These are phyloP conservation scores for Penicillium decumbens DNA, from an alignment of 2,329 filamentous ascomycete species.

Conservation along the genomic window DNA sequence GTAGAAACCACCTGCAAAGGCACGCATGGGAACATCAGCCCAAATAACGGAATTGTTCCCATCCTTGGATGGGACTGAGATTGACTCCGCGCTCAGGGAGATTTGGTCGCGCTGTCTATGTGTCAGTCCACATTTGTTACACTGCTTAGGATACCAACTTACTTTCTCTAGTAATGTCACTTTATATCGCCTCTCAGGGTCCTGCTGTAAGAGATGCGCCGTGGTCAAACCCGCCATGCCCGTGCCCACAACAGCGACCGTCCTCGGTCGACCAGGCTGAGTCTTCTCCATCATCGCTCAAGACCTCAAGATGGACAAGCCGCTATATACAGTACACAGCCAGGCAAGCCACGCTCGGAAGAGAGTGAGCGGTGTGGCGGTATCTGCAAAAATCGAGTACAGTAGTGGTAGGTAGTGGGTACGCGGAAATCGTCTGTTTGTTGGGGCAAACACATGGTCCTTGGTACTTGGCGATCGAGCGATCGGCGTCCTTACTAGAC, in stretches of 20 bases:
- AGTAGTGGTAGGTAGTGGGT: background rate
- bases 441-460: conserved; percentile 1
- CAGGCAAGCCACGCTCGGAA: background rate
- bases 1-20: conserved; percentile 53
- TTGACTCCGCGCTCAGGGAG: conserved; percentile 46
- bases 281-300: conserved; percentile 1
- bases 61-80: conserved; percentile 13
- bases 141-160: conserved; percentile 4
- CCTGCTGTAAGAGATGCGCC: conserved; percentile 44
- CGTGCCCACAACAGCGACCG: conserved; percentile 47
- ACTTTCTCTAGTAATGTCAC: conserved; percentile 48
- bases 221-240: conserved; percentile 49
- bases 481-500: background rate
- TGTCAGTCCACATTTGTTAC: background rate
- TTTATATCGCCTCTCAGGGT: conserved; percentile 38
- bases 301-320: background rate
- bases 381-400: background rate
- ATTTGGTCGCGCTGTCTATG: conserved; percentile 39
- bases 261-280: conserved; percentile 7
- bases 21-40: conserved; percentile 51
- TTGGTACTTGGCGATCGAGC: background rate
- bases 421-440: background rate
- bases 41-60: conserved; percentile 26
- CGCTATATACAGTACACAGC: background rate
- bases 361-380: background rate